Evolutionary conservation across 371 early-diverging fungal species (phyloP), one percentile per base, ranked within the genome.

Genomic region (Paramicrosporidium saccamoebae): DNA sequence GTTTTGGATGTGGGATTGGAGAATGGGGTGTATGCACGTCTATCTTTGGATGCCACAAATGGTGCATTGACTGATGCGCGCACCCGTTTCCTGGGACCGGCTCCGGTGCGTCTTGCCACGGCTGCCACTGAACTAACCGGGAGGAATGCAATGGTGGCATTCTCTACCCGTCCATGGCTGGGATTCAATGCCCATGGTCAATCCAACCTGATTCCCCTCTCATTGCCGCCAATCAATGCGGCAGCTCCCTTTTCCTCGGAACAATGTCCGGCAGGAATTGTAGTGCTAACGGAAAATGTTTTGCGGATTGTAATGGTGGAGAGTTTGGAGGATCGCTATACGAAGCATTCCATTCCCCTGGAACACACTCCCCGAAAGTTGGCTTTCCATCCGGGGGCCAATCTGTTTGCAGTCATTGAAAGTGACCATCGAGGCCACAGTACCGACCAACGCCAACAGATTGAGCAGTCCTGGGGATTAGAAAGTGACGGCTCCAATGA

Each of bases 101-200:
- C 58, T 10, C 51, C 71, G 0, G 75, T 84, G 20, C 68, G 59
- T 23, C 44, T 92, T 12, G 63, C 64, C 29, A 45, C 45, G 14
- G 22, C 32, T 11, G 7, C 9, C 2, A 48, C 74, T 16, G 40
- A 39, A 19, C 48, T 65, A 19, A 57, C 58, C 27, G 64, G 66
- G 1, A 33, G 37, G 6, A 52, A 52, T 13, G 75, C 68, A 3
- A 60, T 86, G 0, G 42, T 88, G 27, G 78, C 79, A 4, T 37
- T 86, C 13, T 63, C 71, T 2, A 58, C 61, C 7, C 53, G 78
- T 16, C 75, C 90, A 4, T 88, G 90, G 90, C 40, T 88, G 23
- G 64, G 58, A 26, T 81, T 72, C 37, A 63, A 58, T 10, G 56
- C 55, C 43, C 72, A 69, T 30, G 55, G 55, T 0, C 49, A 75